These are phyloP conservation scores for Hyaloscypha bicolor DNA, from an alignment of 495 filamentous ascomycete genomes.

Conservation along the genomic window DNA sequence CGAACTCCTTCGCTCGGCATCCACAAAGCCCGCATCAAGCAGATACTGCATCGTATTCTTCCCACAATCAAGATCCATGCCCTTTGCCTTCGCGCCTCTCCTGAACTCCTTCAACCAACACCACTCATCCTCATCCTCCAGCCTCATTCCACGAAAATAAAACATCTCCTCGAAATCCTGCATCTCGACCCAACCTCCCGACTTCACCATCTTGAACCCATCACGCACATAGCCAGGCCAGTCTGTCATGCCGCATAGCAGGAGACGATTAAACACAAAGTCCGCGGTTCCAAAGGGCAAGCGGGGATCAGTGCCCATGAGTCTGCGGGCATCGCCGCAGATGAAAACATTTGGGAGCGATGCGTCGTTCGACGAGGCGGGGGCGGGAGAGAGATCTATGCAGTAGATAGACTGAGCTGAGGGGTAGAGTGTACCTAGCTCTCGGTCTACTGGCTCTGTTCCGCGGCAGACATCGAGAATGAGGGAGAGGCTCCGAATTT, in stretches of 20 bases:
- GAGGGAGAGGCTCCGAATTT: neutral
- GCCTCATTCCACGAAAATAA: neutral
- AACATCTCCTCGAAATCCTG: neutral
- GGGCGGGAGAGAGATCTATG: neutral
- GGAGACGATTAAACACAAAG: neutral
- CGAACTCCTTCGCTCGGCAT: neutral
- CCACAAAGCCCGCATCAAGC: constrained; percentile 1
- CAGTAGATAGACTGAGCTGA: too few relatives aligned
- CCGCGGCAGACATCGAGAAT: too few relatives aligned
- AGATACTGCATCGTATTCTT: neutral
- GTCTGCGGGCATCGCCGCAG: neutral
- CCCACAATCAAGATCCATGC: constrained; percentile 1
- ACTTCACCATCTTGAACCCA: neutral
- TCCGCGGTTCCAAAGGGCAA: neutral
- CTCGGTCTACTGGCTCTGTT: too few relatives aligned
- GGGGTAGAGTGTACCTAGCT: too few relatives aligned
- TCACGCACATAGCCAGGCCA: neutral
- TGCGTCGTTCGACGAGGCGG: neutral
- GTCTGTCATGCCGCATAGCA: constrained; percentile 3
- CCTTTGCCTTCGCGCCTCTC: neutral
- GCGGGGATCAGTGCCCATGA: neutral
- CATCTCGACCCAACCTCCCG: neutral
- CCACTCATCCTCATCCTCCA: neutral
- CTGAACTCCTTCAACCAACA: neutral
- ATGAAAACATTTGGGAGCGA: neutral